phyloP scores from a whole-genome alignment of 345 rosid genomes.

The Dipteronia sinensis region DNA sequence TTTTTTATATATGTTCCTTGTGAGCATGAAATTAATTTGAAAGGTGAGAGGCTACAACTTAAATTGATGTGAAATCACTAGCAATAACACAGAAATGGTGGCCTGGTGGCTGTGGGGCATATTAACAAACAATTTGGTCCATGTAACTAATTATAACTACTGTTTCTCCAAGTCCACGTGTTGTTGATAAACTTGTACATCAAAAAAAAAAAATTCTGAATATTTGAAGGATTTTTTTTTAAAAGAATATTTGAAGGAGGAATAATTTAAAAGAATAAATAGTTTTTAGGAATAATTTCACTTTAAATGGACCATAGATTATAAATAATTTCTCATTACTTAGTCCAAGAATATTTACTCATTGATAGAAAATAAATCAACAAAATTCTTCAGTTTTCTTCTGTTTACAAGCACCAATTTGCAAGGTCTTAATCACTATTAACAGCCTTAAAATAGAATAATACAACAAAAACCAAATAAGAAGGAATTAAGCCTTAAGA shows the following conservation, averaged over 20 bases:
- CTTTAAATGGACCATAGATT: too few species aligned
- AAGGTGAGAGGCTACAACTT: background rate
- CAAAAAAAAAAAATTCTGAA: too few species aligned
- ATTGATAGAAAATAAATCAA: background rate
- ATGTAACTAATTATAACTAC: background rate
- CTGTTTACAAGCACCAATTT: background rate
- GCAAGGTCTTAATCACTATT: background rate
- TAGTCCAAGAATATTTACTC: too few species aligned
- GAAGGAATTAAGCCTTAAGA: background rate
- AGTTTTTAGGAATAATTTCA: too few species aligned
- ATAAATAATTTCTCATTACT: too few species aligned
- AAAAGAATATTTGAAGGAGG: too few species aligned
- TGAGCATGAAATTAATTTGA: background rate
- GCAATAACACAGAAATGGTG: background rate
- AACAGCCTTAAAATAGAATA: too few species aligned
- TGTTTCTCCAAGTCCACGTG: background rate
- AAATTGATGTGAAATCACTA: conserved; percentile 2
- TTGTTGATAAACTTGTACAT: background rate
- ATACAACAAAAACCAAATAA: too few species aligned
- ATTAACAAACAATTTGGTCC: background rate
- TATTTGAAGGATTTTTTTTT: too few species aligned
- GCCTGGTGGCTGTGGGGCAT: background rate
- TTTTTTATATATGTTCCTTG: background rate
- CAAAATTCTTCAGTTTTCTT: background rate
- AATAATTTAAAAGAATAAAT: too few species aligned